Evolutionary conservation across 2,329 filamentous ascomycete genomes (phyloP).

Genomic region (Trichoderma brevicompactum): DNA sequence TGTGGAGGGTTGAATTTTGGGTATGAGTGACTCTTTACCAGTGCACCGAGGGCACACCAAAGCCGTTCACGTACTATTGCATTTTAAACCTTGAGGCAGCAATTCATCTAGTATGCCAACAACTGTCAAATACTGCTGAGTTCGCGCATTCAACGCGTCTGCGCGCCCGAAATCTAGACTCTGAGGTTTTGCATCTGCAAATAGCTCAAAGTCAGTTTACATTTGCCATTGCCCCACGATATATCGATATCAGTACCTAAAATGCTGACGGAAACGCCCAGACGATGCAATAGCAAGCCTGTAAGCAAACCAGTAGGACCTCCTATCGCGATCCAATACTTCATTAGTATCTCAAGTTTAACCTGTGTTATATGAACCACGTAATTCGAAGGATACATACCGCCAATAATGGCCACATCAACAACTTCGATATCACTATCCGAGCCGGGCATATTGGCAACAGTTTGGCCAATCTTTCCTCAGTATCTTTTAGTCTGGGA

Average conservation of each 20-base stretch:
- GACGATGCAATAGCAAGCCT: slow-evolving; percentile 48
- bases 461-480: neutral
- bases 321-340: slow-evolving; percentile 35
- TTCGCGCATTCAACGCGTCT: slow-evolving; percentile 54
- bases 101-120: slow-evolving; percentile 50
- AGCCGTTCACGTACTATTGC: slow-evolving; percentile 48
- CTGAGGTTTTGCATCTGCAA: slow-evolving; percentile 45
- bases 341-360: neutral
- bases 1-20: no score
- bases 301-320: slow-evolving; percentile 47
- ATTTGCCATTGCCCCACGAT: neutral
- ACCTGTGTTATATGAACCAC: neutral
- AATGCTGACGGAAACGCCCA: slow-evolving; percentile 48
- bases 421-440: slow-evolving; percentile 32
- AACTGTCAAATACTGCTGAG: slow-evolving; percentile 53
- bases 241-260: slow-evolving; percentile 37
- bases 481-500: neutral
- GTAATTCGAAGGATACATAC: slow-evolving; percentile 32
- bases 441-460: slow-evolving; percentile 3
- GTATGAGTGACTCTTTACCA: no score
- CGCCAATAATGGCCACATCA: slow-evolving; percentile 46
- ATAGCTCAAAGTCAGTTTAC: slow-evolving; percentile 2
- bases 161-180: slow-evolving; percentile 50
- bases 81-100: slow-evolving; percentile 49
- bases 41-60: neutral